Evolutionary conservation across 495 filamentous ascomycete species (phyloP).

Genomic region (Lepraria neglecta): DNA sequence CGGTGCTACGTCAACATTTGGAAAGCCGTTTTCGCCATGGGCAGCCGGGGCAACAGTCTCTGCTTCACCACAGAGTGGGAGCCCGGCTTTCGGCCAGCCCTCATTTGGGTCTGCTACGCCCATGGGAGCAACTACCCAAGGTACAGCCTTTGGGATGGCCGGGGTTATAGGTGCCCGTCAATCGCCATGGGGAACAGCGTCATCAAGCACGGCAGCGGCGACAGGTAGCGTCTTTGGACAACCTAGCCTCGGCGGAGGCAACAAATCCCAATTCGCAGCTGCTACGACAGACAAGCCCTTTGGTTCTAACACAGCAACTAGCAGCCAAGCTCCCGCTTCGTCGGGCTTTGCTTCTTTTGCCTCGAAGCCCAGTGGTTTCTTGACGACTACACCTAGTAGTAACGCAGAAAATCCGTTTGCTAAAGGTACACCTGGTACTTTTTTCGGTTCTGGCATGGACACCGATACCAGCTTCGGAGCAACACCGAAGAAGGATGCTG

Average conservation of each 20-base stretch:
- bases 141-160: constrained; percentile 50
- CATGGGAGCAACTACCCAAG: constrained; percentile 28
- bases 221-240: constrained; percentile 32
- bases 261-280: constrained; percentile 28
- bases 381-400: constrained; percentile 34
- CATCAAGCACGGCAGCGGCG: constrained; percentile 25
- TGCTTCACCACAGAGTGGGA: constrained; percentile 19
- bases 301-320: constrained; percentile 10
- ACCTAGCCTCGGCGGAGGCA: constrained; percentile 22
- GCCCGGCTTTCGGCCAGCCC: constrained; percentile 39
- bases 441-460: constrained; percentile 36
- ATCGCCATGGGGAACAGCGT: constrained; percentile 39
- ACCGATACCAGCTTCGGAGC: constrained; percentile 33
- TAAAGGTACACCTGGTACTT: constrained; percentile 27
- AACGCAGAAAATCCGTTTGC: constrained; percentile 24
- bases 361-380: constrained; percentile 49
- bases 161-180: constrained; percentile 33
- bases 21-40: constrained; percentile 32
- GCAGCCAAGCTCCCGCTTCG: constrained; percentile 25
- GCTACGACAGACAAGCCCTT: constrained; percentile 9
- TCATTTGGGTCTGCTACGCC: constrained; percentile 46
- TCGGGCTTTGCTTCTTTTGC: constrained; percentile 58
- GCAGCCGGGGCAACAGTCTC: constrained; percentile 11
- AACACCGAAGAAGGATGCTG: constrained; percentile 34
- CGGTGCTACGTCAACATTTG: constrained; percentile 33